These are phyloP conservation scores for Cutaneotrichosporon sp. DNA, from an alignment of 1,284 basidiomycete genomes.

Conservation along the genomic window DNA sequence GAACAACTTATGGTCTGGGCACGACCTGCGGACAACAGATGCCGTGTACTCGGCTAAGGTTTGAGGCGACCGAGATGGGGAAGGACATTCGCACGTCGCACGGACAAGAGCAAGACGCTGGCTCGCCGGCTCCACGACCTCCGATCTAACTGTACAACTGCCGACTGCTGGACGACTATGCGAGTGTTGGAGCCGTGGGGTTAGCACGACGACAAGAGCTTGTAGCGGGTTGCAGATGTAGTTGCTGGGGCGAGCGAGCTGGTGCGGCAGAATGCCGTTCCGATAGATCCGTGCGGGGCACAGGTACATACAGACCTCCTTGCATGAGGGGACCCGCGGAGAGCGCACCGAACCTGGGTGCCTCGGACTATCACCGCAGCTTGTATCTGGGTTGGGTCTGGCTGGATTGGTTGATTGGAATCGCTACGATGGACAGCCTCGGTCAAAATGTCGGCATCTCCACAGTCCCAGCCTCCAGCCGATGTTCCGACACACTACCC, in stretches of 20 bases:
- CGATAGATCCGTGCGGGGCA: not conserved
- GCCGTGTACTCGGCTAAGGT: not conserved
- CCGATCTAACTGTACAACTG: not conserved
- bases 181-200: not conserved
- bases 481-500: too few relatives aligned
- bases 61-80: not conserved
- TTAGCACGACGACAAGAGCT: not conserved
- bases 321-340: too few relatives aligned
- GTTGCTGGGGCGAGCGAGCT: not conserved
- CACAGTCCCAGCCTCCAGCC: too few relatives aligned
- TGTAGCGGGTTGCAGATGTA: not conserved
- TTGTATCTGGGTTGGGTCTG: too few relatives aligned
- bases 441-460: too few relatives aligned
- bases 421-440: too few relatives aligned
- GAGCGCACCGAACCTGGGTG: too few relatives aligned
- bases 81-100: not conserved
- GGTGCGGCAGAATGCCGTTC: not conserved
- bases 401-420: too few relatives aligned
- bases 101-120: not conserved
- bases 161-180: not conserved
- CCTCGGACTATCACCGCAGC: too few relatives aligned
- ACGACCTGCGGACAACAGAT: not conserved
- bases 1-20: not conserved
- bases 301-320: not conserved
- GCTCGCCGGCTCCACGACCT: not conserved